Base-by-base conservation (phyloP, 352 stramenopile species). In the Globisporangium cylindrosporum region DNA sequence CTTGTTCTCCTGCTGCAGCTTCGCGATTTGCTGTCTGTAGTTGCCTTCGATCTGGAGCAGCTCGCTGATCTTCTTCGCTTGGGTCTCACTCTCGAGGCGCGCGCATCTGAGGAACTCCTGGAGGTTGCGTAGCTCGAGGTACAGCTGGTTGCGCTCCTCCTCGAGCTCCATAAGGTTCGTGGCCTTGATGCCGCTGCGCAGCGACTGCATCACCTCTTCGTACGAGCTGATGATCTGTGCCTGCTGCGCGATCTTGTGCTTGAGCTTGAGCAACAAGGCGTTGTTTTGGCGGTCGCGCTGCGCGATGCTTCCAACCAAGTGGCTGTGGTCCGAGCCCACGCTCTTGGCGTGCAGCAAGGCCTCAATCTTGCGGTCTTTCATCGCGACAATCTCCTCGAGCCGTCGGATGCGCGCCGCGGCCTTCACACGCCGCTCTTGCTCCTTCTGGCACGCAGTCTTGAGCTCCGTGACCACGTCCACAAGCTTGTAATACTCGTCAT, bases 361-460 rank as follows among this genome's bases (percentile, higher is more conserved):
- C 62, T 91, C 83, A 29, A 91, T 89, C 58, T 89, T 89, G 68
- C 77, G 85, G 67, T 91, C 83, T 59, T 91, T 91, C 64, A 89
- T 76, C 3, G 72, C 64, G 15, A 86, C 71, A 22, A 91, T 86
- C 63, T 91, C 83, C 71, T 91, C 83, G 1, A 91, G 73, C 0
- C 81, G 74, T 18, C 83, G 77, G 9, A 81, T 76, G 7, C 79
- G 77, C 4, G 81, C 73, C 18, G 84, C 75, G 12, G 79, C 76
- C 36, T 89, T 88, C 4, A 85, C 59, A 2, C 76, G 78, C 24
- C 76, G 73, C 34, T 77, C 72, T 29, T 89, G 81, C 55, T 91
- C 83, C 43, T 83, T 70, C 62, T 87, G 75, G 43, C 74, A 78
- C 0, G 73, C 61, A 7, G 68, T 64, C 36, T 87, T 87, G 14